Percentiles rank a stretch among this genome's conserved stretches.
These are phyloP conservation scores for Agrostemma githago DNA, from an alignment of 148 eudicot genomes.

Conservation along the genomic window DNA sequence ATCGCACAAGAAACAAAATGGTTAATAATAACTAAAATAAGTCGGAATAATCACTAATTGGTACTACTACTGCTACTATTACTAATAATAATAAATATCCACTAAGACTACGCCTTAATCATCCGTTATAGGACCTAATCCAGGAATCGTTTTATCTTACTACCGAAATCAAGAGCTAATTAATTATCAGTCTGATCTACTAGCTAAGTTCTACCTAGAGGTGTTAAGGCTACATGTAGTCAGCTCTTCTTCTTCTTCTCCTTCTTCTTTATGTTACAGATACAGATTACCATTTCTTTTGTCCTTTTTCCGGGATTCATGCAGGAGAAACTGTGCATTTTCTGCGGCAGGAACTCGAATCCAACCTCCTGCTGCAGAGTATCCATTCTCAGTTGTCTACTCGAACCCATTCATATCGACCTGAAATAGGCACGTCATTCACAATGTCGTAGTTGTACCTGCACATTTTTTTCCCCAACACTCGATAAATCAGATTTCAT, in stretches of 20 bases:
- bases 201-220: slow-evolving; percentile 30
- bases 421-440: slow-evolving; percentile 72
- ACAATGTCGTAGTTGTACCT: slow-evolving; percentile 82
- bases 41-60: neutral
- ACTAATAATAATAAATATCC: slow-evolving; percentile 10
- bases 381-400: slow-evolving; percentile 33
- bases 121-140: slow-evolving; percentile 24
- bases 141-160: slow-evolving; percentile 18
- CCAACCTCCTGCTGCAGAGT: slow-evolving; percentile 22
- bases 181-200: slow-evolving; percentile 27
- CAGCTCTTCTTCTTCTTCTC: slow-evolving; percentile 11
- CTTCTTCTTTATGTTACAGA: slow-evolving; percentile 26
- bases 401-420: slow-evolving; percentile 79
- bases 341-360: slow-evolving; percentile 18
- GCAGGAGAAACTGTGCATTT: slow-evolving; percentile 29
- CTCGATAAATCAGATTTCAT: neutral
- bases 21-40: slow-evolving; percentile 11
- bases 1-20: neutral
- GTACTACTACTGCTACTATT: no score
- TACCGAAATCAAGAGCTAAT: slow-evolving; percentile 31
- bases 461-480: slow-evolving; percentile 19
- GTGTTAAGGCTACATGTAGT: slow-evolving; percentile 36
- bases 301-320: slow-evolving; percentile 17
- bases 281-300: slow-evolving; percentile 26
- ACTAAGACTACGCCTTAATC: slow-evolving; percentile 23